Evolutionary conservation across 2,329 filamentous ascomycete genomes (phyloP), one percentile per base, ranked within the genome.

Genomic region (Fusarium avenaceum): DNA sequence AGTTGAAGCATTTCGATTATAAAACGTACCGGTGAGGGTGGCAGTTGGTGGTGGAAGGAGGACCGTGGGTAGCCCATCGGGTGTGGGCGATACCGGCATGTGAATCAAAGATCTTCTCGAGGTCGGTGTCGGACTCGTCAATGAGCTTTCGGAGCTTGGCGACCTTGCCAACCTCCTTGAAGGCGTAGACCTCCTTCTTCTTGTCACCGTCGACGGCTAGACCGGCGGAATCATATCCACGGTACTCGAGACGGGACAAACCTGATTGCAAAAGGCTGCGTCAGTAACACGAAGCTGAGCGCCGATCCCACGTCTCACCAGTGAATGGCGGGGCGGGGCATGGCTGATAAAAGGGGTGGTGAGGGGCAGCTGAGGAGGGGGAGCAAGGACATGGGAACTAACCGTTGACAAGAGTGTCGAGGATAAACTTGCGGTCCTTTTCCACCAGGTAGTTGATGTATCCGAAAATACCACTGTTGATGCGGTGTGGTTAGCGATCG

Each of bases 391-490:
- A 52, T 32, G 50, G 44, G 22, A 38, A 84, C 90, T 82, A 83
- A 94, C 94, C 95, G 85, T 98, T 97, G 81, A 97, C 92, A 74
- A 99, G 87, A 68, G 95, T 98, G 80, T 97, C 90, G 79, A 98
- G 87, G 81, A 98, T 97, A 84, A 92, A 96, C 83, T 93, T 94
- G 81, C 96, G 90, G 85, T 98, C 95, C 89, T 97, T 97, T 88
- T 98, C 96, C 80, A 98, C 94, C 80, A 98, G 86, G 84, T 98
- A 98, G 86, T 98, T 98, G 86, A 98, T 93, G 87, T 98, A 98
- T 77, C 95, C 95, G 85, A 98, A 96, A 83, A 96, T 96, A 82
- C 93, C 93, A 90, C 92, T 95, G 71, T 64, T 62, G 63, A 60
- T 66, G 65, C 7, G 40, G 45, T 64, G 66, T 45, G 48, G 68